phyloP scores from a whole-genome alignment of 2,329 filamentous ascomycete genomes.

The Podosphaera fusca region DNA sequence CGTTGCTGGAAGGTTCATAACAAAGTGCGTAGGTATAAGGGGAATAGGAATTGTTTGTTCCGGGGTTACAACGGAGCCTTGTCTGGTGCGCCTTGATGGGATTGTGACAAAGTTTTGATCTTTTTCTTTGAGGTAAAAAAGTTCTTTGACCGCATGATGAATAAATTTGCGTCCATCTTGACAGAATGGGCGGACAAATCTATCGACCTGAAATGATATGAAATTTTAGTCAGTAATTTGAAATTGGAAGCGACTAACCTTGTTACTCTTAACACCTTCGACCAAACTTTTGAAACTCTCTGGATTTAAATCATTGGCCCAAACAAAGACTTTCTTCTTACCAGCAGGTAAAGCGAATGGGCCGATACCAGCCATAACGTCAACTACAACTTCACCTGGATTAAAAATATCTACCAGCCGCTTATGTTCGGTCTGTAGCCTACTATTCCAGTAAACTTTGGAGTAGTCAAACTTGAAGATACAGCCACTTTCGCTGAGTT shows the following conservation, averaged over 20 bases:
- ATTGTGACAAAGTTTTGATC: conserved; percentile 31
- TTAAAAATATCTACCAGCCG: conserved; percentile 54
- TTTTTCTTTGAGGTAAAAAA: conserved; percentile 25
- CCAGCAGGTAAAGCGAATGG: conserved; percentile 86
- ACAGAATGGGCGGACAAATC: conserved; percentile 61
- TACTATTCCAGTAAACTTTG: conserved; percentile 95
- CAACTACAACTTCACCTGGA: conserved; percentile 72
- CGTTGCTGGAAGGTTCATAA: conserved; percentile 90
- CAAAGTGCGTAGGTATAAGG: conserved; percentile 66
- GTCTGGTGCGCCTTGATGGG: conserved; percentile 7
- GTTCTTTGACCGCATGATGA: conserved; percentile 36
- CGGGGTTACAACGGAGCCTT: conserved; percentile 13
- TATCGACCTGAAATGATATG: conserved; percentile 23
- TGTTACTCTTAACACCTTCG: conserved; percentile 53
- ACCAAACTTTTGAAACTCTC: conserved; percentile 55
- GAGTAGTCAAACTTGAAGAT: conserved; percentile 83
- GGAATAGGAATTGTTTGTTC: conserved; percentile 33
- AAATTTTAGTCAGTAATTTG: conserved; percentile 5
- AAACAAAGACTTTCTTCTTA: conserved; percentile 75
- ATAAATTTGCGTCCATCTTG: conserved; percentile 68
- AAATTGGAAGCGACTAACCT: conserved; percentile 26
- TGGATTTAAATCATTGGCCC: conserved; percentile 93
- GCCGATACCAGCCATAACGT: conserved; percentile 93
- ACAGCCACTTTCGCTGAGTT: conserved; percentile 61
- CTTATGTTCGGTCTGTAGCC: conserved; percentile 72